Evolutionary conservation across 176 grass and related monocot species (phyloP).

Genomic region (Aegilops longissima): DNA sequence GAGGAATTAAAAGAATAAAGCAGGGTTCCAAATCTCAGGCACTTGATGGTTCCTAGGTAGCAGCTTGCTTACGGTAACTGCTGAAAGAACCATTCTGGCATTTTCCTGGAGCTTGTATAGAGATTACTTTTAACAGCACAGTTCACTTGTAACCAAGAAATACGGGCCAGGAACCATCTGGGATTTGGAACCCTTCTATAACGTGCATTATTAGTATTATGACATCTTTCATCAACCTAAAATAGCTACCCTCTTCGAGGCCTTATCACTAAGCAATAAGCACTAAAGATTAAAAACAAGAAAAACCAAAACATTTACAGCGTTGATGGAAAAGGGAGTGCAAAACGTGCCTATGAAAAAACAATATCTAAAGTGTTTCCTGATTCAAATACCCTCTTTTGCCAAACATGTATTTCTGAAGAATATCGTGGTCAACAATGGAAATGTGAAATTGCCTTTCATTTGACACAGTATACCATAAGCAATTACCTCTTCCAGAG

Average conservation of each 20-base stretch:
- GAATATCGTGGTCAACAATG: slow-evolving; percentile 28
- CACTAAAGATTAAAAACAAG: slow-evolving; percentile 7
- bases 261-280: slow-evolving; percentile 8
- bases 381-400: not conserved
- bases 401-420: slow-evolving; percentile 10
- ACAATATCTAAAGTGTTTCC: not conserved
- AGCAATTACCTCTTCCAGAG: slow-evolving; percentile 59
- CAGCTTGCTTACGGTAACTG: slow-evolving; percentile 17
- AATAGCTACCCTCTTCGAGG: not conserved
- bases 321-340: not conserved
- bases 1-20: slow-evolving; percentile 15
- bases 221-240: not conserved
- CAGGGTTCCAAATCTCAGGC: slow-evolving; percentile 12
- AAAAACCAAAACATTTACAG: not conserved
- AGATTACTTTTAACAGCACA: slow-evolving; percentile 3
- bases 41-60: slow-evolving; percentile 15
- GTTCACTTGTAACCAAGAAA: slow-evolving; percentile 18
- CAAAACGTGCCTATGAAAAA: not conserved
- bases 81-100: slow-evolving; percentile 11
- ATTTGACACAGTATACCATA: not conserved
- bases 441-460: slow-evolving; percentile 7
- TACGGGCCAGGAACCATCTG: not conserved
- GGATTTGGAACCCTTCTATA: slow-evolving; percentile 14
- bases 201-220: not conserved
- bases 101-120: not conserved